These are phyloP conservation scores for Alternaria gaisen DNA, from an alignment of 2,329 filamentous ascomycete genomes.

Conservation along the genomic window DNA sequence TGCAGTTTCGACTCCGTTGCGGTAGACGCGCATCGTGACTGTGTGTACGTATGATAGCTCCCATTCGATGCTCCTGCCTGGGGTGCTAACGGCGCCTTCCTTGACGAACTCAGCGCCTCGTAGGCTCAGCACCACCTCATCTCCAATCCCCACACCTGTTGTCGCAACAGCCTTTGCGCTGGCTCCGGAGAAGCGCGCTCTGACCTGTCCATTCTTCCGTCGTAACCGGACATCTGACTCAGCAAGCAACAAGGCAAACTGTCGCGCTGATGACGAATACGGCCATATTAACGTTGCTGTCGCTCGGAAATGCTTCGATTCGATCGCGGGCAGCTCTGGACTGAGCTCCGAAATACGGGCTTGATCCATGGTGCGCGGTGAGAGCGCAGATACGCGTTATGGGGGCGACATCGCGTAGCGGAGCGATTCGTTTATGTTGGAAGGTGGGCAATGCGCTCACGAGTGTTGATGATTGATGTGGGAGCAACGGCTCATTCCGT, in stretches of 20 bases:
- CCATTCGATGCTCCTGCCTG: slow-evolving; percentile 66
- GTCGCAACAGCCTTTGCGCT: slow-evolving; percentile 75
- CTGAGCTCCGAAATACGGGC: slow-evolving; percentile 44
- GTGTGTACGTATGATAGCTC: slow-evolving; percentile 61
- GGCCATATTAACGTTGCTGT: slow-evolving; percentile 90
- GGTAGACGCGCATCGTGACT: slow-evolving; percentile 51
- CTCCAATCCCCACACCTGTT: slow-evolving; percentile 77
- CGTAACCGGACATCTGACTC: slow-evolving; percentile 86
- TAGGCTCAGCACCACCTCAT: slow-evolving; percentile 75
- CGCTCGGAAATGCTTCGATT: slow-evolving; percentile 65
- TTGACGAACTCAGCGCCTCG: slow-evolving; percentile 72
- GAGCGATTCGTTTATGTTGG: not conserved
- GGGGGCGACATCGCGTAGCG: slow-evolving; percentile 9
- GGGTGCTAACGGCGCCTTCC: slow-evolving; percentile 63
- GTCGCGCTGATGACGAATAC: slow-evolving; percentile 78
- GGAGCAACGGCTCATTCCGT: slow-evolving; percentile 19
- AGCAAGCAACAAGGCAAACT: slow-evolving; percentile 80
- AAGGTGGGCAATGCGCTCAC: not conserved
- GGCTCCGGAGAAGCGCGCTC: slow-evolving; percentile 75
- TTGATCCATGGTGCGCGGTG: slow-evolving; percentile 36
- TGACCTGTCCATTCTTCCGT: slow-evolving; percentile 78
- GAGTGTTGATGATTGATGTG: slow-evolving; percentile 7
- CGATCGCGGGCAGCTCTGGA: slow-evolving; percentile 40
- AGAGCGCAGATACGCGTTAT: slow-evolving; percentile 18
- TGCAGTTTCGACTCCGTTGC: slow-evolving; percentile 59